Evolutionary conservation across 805 yeast species (phyloP).

Genomic region (Wickerhamiella australiensis): DNA sequence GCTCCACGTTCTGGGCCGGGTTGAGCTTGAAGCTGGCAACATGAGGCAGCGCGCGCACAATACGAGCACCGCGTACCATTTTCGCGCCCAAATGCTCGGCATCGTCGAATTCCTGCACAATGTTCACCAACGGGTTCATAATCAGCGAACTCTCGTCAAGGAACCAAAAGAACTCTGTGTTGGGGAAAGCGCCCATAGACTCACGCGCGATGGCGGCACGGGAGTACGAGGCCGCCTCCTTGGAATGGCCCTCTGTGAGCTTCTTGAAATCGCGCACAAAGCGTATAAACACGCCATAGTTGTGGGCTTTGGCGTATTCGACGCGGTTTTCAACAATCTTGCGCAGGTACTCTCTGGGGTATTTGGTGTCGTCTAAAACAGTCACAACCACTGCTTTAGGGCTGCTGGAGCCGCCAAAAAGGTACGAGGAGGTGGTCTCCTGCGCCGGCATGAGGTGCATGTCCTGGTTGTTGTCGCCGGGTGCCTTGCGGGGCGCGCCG

Average conservation of each 20-base stretch:
- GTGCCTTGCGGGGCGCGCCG: slow-evolving; percentile 22
- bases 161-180: slow-evolving; percentile 84
- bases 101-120: slow-evolving; percentile 47
- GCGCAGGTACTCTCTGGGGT: slow-evolving; percentile 48
- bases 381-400: slow-evolving; percentile 58
- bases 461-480: slow-evolving; percentile 24
- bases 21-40: slow-evolving; percentile 49
- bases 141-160: slow-evolving; percentile 61
- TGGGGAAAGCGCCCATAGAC: slow-evolving; percentile 89
- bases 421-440: slow-evolving; percentile 15
- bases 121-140: slow-evolving; percentile 53
- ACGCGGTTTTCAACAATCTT: slow-evolving; percentile 75
- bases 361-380: slow-evolving; percentile 62
- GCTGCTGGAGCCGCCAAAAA: slow-evolving; percentile 16
- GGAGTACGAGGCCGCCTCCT: slow-evolving; percentile 41
- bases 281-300: slow-evolving; percentile 72
- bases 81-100: slow-evolving; percentile 51
- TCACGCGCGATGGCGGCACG: slow-evolving; percentile 56
- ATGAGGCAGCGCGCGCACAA: slow-evolving; percentile 35
- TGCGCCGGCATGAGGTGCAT: slow-evolving; percentile 11
- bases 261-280: slow-evolving; percentile 66
- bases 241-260: slow-evolving; percentile 19
- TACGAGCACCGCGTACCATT: slow-evolving; percentile 57
- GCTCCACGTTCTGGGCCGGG: slow-evolving; percentile 41
- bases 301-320: slow-evolving; percentile 72